phyloP scores from a whole-genome alignment of 2,329 filamentous ascomycete genomes.

The Aplosporella prunicola region DNA sequence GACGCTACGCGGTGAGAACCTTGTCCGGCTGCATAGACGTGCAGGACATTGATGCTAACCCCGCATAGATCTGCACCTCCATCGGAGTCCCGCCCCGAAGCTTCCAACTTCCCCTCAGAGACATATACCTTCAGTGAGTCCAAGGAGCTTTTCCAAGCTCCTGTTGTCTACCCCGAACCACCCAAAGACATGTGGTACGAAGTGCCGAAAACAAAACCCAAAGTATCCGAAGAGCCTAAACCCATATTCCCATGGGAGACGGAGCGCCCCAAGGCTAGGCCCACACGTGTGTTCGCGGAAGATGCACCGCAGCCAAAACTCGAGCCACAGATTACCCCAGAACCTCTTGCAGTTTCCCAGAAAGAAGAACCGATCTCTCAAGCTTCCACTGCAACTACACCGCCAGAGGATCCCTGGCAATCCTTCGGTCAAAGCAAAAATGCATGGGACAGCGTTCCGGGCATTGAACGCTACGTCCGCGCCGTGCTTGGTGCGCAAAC shows the following conservation, averaged over 20 bases:
- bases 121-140: slow-evolving; percentile 80
- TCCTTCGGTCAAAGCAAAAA: slow-evolving; percentile 63
- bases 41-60: slow-evolving; percentile 12
- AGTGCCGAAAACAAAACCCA: slow-evolving; percentile 52
- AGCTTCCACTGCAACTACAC: slow-evolving; percentile 16
- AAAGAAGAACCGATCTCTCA: slow-evolving; percentile 11
- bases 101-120: slow-evolving; percentile 66
- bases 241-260: slow-evolving; percentile 89
- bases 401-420: slow-evolving; percentile 55
- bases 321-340: slow-evolving; percentile 23
- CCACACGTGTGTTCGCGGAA: slow-evolving; percentile 57
- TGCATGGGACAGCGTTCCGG: slow-evolving; percentile 86
- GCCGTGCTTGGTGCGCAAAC: slow-evolving; percentile 54
- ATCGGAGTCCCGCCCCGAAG: slow-evolving; percentile 67
- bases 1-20: slow-evolving; percentile 48
- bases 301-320: slow-evolving; percentile 36
- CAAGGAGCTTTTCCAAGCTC: slow-evolving; percentile 64
- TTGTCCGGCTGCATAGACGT: not conserved
- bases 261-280: slow-evolving; percentile 51
- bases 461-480: slow-evolving; percentile 81
- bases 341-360: slow-evolving; percentile 11
- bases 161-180: slow-evolving; percentile 67
- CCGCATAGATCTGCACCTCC: slow-evolving; percentile 39
- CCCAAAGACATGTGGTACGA: slow-evolving; percentile 85
- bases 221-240: slow-evolving; percentile 50